Base-by-base conservation (phyloP, 192 early-diverging fungal genomes). In the Backusella macrospora region DNA sequence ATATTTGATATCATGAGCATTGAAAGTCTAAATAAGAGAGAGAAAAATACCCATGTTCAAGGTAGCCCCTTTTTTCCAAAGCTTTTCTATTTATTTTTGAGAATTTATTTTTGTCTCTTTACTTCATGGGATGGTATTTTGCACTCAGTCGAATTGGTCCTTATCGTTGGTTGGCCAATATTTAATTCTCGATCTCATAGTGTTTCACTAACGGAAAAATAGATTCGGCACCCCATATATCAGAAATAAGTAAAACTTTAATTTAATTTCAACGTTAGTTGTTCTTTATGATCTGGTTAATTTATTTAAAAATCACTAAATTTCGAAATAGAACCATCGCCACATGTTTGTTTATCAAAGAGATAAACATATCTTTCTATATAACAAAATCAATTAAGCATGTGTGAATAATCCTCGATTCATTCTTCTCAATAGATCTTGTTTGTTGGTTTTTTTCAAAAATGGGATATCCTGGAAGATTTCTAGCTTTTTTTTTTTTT, bases 171-270 rank as follows among this genome's bases (percentile, higher is more conserved):
- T 59, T 26, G 52, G 26, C 26, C 52, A 26, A 23, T 12, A 18
- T 26, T 59, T 59, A 8, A 59, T 59, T 59, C 52, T 59, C 52
- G 52, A 59, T 59, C 52, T 26, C 52, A 59, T 59, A 2, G 26
- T 59, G 52, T 59, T 59, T 59, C 52, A 59, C 18, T 59, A 59
- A 59, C 21, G 52, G 21, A 26, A 23, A 59, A 59, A 59, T 21
- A 59, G 21, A 23, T 59, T 59, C 52, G 26, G 52, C 52, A 26
- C 13, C 26, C 52, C 26, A 18, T 59, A 26, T 59, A 34, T 34
- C 29, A 34, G 29, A 34, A 34, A 34, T 34, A 34, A 34, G 2
- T 34, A 34, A 34, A 34, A 34, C 29, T 34, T 2, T 34, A 34
- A 34, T 59, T 59, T 59, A 21, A 59, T 59, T 55, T 59, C 52